Conservation (phyloP, 257 asterid genomes). For the Marsdenia floribunda region DNA sequence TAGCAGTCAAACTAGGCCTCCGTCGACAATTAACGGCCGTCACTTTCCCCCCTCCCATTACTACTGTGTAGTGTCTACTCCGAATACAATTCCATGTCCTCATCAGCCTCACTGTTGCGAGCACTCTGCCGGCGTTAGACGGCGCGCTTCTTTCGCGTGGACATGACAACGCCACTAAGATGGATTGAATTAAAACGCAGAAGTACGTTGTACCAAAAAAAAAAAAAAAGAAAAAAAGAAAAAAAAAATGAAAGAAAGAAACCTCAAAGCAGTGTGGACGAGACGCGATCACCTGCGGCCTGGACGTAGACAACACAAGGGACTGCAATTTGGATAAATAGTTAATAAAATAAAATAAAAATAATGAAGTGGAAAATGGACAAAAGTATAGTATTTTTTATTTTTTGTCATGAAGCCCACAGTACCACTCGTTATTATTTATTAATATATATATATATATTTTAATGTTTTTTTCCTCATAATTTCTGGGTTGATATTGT, state of each 20-base stretch:
- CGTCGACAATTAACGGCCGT: constrained; percentile 37
- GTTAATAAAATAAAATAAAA: neutral
- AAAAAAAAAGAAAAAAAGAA: neutral
- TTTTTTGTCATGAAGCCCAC: neutral
- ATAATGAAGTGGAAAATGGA: neutral
- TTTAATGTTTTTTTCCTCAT: too few relatives aligned
- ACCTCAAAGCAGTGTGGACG: neutral
- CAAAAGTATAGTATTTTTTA: neutral
- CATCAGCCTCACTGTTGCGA: neutral
- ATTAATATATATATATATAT: too few relatives aligned
- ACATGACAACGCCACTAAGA: neutral
- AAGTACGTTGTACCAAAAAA: neutral
- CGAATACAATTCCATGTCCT: neutral
- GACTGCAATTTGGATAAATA: neutral
- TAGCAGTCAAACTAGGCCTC: constrained; percentile 33
- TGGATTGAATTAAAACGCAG: neutral
- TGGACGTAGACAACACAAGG: neutral
- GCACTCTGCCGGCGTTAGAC: constrained; percentile 40
- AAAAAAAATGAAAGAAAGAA: neutral
- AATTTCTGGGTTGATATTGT: neutral
- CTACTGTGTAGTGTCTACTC: too few relatives aligned
- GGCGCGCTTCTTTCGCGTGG: constrained; percentile 31
- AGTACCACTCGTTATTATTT: neutral
- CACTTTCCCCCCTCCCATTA: constrained; percentile 15
- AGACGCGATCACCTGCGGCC: constrained; percentile 4